These are phyloP conservation scores for Lophiostoma macrostomum DNA, from an alignment of 495 filamentous ascomycete genomes.

Conservation along the genomic window DNA sequence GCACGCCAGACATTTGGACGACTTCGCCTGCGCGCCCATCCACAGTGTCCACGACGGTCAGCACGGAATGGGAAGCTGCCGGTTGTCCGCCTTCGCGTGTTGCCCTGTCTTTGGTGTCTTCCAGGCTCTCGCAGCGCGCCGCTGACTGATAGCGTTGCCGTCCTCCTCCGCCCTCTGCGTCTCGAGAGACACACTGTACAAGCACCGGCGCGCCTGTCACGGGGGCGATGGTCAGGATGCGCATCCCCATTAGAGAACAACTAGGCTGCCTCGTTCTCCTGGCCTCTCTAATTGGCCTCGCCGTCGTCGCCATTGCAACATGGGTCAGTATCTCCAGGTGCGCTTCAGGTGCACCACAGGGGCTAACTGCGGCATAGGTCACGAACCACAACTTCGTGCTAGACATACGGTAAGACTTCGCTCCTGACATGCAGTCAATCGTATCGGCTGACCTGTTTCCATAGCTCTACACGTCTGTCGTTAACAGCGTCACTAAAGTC, in stretches of 20 bases:
- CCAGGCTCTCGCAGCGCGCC: not conserved
- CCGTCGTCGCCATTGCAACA: constrained; percentile 62
- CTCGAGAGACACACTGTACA: not conserved
- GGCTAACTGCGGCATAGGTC: constrained; percentile 50
- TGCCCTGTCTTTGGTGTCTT: not conserved
- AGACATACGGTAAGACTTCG: constrained; percentile 52
- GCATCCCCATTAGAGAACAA: constrained; percentile 80
- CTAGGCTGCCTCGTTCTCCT: constrained; percentile 70
- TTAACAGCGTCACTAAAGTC: constrained; percentile 84
- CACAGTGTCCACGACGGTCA: not conserved
- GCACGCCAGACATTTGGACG: no score
- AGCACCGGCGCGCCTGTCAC: not conserved
- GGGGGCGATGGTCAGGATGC: constrained; percentile 54
- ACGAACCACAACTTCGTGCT: constrained; percentile 74
- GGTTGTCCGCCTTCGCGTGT: not conserved
- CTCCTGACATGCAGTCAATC: not conserved
- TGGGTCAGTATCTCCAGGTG: constrained; percentile 38
- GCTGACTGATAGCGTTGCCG: not conserved
- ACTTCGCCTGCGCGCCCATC: no score
- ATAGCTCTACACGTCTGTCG: constrained; percentile 55
- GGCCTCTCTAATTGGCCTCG: constrained; percentile 64
- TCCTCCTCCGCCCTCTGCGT: not conserved
- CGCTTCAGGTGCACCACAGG: not conserved
- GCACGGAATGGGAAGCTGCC: constrained; percentile 22
- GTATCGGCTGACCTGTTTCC: not conserved